Conservation (phyloP, 306 rosid species). For the Albizia julibrissin region DNA sequence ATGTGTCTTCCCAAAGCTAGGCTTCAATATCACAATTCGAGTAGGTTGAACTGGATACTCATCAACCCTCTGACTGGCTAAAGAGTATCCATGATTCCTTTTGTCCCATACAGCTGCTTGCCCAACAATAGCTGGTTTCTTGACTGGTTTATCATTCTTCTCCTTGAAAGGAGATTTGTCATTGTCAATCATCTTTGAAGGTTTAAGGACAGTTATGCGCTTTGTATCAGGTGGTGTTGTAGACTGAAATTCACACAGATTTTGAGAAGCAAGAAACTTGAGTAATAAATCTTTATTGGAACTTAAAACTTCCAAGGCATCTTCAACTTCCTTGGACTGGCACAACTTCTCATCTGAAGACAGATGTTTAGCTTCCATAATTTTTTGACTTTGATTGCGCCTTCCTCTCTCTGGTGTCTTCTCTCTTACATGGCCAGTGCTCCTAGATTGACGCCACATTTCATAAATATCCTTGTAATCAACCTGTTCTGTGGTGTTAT, state of each 20-base stretch:
- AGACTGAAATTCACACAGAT: conserved; percentile 55
- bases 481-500: conserved; percentile 47
- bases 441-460: conserved; percentile 73
- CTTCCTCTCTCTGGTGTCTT: conserved; percentile 65
- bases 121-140: conserved; percentile 44
- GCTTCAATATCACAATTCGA: conserved; percentile 87
- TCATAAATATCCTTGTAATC: conserved; percentile 61
- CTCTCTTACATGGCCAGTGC: conserved; percentile 53
- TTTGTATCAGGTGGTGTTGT: conserved; percentile 58
- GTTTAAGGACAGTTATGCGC: conserved; percentile 82
- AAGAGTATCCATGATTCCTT: conserved; percentile 39
- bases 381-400: conserved; percentile 58
- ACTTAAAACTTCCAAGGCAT: conserved; percentile 80
- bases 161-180: conserved; percentile 45
- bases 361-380: conserved; percentile 66
- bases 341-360: conserved; percentile 70
- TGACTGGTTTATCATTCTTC: conserved; percentile 47
- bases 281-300: conserved; percentile 75
- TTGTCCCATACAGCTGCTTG: conserved; percentile 57
- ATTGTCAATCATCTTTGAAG: conserved; percentile 68
- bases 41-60: conserved; percentile 71
- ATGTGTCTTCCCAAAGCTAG: conserved; percentile 63
- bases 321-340: conserved; percentile 72
- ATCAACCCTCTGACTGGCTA: conserved; percentile 53
- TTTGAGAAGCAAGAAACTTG: conserved; percentile 69